These are phyloP conservation scores for Phylloporus gajari DNA, from an alignment of 1,284 basidiomycete genomes.

Conservation along the genomic window DNA sequence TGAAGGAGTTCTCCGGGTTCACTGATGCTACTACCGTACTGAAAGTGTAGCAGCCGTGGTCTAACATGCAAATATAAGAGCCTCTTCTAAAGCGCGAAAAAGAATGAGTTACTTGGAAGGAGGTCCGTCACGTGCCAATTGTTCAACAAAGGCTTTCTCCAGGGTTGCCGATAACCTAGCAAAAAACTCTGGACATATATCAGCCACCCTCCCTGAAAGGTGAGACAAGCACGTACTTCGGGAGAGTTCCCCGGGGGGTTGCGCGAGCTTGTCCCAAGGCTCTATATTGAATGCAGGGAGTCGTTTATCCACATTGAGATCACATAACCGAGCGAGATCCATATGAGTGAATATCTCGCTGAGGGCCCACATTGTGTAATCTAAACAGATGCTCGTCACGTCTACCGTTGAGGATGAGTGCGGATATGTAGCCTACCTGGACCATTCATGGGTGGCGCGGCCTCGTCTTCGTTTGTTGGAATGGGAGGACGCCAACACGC, in stretches of 20 bases:
- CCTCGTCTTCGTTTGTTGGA: slow-evolving; percentile 34
- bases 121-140: slow-evolving; percentile 34
- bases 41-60: slow-evolving; percentile 54
- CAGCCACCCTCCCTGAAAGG: slow-evolving; percentile 1
- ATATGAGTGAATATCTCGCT: slow-evolving; percentile 73
- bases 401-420: neutral
- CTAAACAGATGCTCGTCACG: slow-evolving; percentile 35
- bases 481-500: slow-evolving; percentile 58
- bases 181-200: slow-evolving; percentile 49
- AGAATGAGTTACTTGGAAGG: slow-evolving; percentile 43
- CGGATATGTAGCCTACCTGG: slow-evolving; percentile 44
- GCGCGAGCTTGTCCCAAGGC: slow-evolving; percentile 45
- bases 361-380: slow-evolving; percentile 60
- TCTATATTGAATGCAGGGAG: slow-evolving; percentile 49
- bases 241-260: slow-evolving; percentile 53
- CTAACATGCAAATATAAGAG: slow-evolving; percentile 23
- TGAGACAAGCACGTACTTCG: slow-evolving; percentile 41
- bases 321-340: slow-evolving; percentile 58
- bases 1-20: slow-evolving; percentile 44
- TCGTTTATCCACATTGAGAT: slow-evolving; percentile 53
- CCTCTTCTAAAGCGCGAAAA: neutral
- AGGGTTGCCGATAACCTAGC: slow-evolving; percentile 47
- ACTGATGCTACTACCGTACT: slow-evolving; percentile 49
- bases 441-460: slow-evolving; percentile 37
- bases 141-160: slow-evolving; percentile 47